These are phyloP conservation scores for Geotrichum bryndzae DNA, from an alignment of 1,139 yeast genomes.

Conservation along the genomic window DNA sequence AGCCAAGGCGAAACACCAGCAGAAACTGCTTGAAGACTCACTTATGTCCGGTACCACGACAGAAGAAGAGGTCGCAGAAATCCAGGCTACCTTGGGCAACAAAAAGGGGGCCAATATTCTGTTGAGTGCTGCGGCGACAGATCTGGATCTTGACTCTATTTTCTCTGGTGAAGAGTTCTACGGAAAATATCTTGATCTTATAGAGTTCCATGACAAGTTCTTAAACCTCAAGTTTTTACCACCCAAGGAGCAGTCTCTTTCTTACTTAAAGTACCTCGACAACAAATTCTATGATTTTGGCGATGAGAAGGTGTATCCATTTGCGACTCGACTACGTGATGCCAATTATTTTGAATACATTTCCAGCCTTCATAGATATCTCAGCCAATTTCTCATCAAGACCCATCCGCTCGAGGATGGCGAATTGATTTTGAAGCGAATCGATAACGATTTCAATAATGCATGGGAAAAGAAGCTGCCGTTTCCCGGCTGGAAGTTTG, in stretches of 20 bases:
- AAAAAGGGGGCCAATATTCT: conserved; percentile 21
- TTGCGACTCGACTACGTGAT: conserved; percentile 25
- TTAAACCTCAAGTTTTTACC: conserved; percentile 37
- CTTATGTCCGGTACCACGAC: conserved; percentile 12
- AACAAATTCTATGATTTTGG: conserved; percentile 41
- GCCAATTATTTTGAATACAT: conserved; percentile 43
- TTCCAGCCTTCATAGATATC: conserved; percentile 42
- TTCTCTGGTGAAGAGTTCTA: conserved; percentile 57
- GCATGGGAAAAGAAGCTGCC: conserved; percentile 27
- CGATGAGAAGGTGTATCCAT: conserved; percentile 24
- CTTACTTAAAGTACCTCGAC: conserved; percentile 50
- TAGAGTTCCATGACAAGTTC: conserved; percentile 47
- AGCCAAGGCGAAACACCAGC: conserved; percentile 14
- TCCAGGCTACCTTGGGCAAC: conserved; percentile 7
- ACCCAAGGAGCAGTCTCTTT: conserved; percentile 24
- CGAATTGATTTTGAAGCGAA: conserved; percentile 33
- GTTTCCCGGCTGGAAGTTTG: conserved; percentile 24
- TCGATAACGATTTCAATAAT: conserved; percentile 36
- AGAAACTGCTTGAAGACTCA: conserved; percentile 14
- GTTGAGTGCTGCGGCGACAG: conserved; percentile 39
- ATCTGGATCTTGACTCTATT: conserved; percentile 43
- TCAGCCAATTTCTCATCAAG: conserved; percentile 43
- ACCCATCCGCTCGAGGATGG: conserved; percentile 49
- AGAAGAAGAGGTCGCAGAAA: conserved; percentile 22
- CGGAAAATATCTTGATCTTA: conserved; percentile 62